These are phyloP conservation scores for Filosporella fistucella DNA, from an alignment of 495 filamentous ascomycete genomes.

Conservation along the genomic window DNA sequence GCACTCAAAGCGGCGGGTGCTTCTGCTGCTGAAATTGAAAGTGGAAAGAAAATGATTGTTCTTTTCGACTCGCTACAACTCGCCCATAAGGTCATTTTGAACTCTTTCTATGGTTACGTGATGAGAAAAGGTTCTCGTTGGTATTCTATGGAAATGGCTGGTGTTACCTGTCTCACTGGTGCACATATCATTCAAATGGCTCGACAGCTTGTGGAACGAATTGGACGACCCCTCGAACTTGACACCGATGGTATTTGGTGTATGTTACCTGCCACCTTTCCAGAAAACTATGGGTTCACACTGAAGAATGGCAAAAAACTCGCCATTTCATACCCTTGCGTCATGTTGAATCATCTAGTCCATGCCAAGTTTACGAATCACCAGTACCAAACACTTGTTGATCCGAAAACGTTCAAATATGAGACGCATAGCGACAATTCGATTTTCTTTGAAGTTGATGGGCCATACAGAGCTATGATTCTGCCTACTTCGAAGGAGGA, in stretches of 20 bases:
- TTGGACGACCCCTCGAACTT: conserved; percentile 92
- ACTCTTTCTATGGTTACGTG: conserved; percentile 99
- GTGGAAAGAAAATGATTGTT: conserved; percentile 97
- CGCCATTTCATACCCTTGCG: conserved; percentile 93
- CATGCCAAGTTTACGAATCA: conserved; percentile 94
- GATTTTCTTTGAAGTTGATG: conserved; percentile 99
- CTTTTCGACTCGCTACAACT: conserved; percentile 95
- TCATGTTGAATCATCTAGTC: conserved; percentile 98
- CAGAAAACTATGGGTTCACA: conserved; percentile 93
- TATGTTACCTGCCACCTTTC: conserved; percentile 95
- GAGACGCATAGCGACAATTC: conserved; percentile 96
- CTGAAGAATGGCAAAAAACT: conserved; percentile 94
- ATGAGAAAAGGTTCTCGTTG: conserved; percentile 98
- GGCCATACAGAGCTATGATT: conserved; percentile 96
- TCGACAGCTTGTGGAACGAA: conserved; percentile 85
- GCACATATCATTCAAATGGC: conserved; percentile 98
- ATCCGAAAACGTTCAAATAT: conserved; percentile 78
- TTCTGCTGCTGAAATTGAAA: conserved; percentile 71
- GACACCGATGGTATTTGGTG: conserved; percentile 99
- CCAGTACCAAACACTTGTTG: conserved; percentile 87
- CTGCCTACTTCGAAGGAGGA: conserved; percentile 96
- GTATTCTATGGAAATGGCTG: conserved; percentile 99
- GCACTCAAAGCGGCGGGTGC: conserved; percentile 79
- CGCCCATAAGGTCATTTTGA: conserved; percentile 98
- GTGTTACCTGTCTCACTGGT: conserved; percentile 95